These are phyloP conservation scores for Spatholobus suberectus DNA, from an alignment of 306 rosid genomes.

Conservation along the genomic window DNA sequence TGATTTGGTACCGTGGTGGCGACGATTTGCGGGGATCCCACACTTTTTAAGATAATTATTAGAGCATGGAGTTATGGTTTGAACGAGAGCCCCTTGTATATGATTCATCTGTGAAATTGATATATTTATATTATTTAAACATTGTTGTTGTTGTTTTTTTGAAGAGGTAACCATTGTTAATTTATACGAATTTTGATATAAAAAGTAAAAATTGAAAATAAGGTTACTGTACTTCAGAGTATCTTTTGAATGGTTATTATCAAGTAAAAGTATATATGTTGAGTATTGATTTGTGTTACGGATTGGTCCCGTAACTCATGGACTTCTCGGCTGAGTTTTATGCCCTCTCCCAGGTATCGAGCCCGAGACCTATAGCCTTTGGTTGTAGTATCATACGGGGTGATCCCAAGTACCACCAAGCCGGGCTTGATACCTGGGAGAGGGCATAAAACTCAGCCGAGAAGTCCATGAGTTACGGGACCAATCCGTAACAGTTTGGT, in stretches of 20 bases:
- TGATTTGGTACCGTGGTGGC: constrained; percentile 26
- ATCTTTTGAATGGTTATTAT: not conserved
- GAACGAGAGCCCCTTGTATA: not conserved
- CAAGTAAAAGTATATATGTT: not conserved
- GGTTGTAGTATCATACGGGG: no score
- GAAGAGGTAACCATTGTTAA: no score
- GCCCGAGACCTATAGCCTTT: no score
- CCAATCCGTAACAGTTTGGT: no score
- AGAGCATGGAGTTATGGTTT: constrained; percentile 1
- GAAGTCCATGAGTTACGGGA: no score
- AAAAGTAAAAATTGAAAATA: not conserved
- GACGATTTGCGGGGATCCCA: constrained; percentile 9
- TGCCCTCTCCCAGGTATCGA: no score
- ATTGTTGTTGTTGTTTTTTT: no score
- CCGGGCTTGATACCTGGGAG: no score
- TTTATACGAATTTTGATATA: not conserved
- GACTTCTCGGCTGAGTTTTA: no score
- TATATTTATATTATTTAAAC: not conserved
- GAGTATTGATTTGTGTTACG: not conserved
- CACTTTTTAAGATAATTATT: not conserved
- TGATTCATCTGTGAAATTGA: not conserved
- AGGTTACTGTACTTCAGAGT: not conserved
- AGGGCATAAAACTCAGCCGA: no score
- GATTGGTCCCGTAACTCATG: no score
- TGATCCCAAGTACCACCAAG: no score